Conservation (phyloP, 2,329 filamentous ascomycete species). For the Ophiocordyceps camponoti-leonardi region DNA sequence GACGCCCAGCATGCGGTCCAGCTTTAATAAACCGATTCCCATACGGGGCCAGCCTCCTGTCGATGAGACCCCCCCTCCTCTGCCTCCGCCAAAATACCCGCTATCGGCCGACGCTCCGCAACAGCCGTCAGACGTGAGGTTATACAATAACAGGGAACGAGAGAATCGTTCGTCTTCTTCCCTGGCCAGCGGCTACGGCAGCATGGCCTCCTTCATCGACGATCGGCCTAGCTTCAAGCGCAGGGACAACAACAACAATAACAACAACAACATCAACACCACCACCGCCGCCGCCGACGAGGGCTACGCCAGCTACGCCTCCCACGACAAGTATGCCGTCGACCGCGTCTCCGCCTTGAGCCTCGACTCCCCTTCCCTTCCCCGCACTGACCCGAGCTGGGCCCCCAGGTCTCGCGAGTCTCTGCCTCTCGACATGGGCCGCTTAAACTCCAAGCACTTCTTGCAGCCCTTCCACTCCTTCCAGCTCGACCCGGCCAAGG, state of each 20-base stretch:
- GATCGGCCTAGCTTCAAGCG: constrained; percentile 17
- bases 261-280: constrained; percentile 1
- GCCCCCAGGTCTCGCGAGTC: constrained; percentile 21
- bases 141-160: constrained; percentile 9
- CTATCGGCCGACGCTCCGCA: constrained; percentile 17
- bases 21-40: constrained; percentile 14
- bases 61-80: constrained; percentile 23
- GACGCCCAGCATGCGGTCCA: constrained; percentile 4
- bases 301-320: constrained; percentile 23
- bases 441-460: constrained; percentile 21
- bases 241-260: constrained; percentile 6
- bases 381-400: neutral
- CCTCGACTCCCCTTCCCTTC: neutral
- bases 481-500: constrained; percentile 8
- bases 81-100: constrained; percentile 26
- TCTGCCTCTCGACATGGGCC: constrained; percentile 8
- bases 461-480: constrained; percentile 18
- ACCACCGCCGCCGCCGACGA: constrained; percentile 22
- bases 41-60: constrained; percentile 21
- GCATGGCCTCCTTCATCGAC: constrained; percentile 18
- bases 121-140: constrained; percentile 2
- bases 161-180: constrained; percentile 7
- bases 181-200: constrained; percentile 21
- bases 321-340: neutral
- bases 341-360: neutral